A percentile compares a stretch with the other conserved stretches of the same genome.
Conservation (phyloP, 2,329 filamentous ascomycete genomes). For the Pseudogymnoascus sp. region DNA sequence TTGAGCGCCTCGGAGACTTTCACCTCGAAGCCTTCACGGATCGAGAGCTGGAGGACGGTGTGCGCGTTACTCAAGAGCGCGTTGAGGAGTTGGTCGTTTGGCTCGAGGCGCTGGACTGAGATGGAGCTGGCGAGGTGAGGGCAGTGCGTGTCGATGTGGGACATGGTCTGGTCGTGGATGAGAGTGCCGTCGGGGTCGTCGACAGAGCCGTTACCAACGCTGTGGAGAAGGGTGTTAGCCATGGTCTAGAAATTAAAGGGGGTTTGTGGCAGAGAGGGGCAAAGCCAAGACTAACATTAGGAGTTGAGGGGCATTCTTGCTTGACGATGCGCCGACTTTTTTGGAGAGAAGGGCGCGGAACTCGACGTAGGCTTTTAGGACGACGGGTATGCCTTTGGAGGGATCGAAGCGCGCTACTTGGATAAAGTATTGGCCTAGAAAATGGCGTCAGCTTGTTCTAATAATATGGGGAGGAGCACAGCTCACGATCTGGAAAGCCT, state of each 20-base stretch:
- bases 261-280: not conserved
- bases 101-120: constrained; percentile 68
- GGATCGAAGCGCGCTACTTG: constrained; percentile 80
- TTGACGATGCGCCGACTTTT: constrained; percentile 33
- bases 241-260: not conserved
- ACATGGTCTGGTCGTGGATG: constrained; percentile 66
- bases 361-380: constrained; percentile 68
- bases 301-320: constrained; percentile 58
- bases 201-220: constrained; percentile 68
- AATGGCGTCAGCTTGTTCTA: not conserved
- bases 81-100: constrained; percentile 75
- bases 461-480: not conserved
- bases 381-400: constrained; percentile 72
- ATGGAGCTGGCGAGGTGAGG: constrained; percentile 57
- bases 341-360: constrained; percentile 55
- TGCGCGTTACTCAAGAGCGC: constrained; percentile 64
- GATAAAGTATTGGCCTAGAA: constrained; percentile 61
- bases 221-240: not conserved
- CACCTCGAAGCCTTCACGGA: constrained; percentile 76
- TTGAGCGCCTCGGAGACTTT: constrained; percentile 80
- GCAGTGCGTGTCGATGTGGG: constrained; percentile 57
- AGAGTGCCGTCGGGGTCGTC: constrained; percentile 71
- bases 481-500: constrained; percentile 45
- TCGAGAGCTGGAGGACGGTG: constrained; percentile 72
- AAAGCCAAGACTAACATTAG: constrained; percentile 45